A percentile compares a stretch with the other conserved stretches of the same genome.
These are phyloP conservation scores for Mikania micrantha DNA, from an alignment of 129 eudicot genomes.

Conservation along the genomic window DNA sequence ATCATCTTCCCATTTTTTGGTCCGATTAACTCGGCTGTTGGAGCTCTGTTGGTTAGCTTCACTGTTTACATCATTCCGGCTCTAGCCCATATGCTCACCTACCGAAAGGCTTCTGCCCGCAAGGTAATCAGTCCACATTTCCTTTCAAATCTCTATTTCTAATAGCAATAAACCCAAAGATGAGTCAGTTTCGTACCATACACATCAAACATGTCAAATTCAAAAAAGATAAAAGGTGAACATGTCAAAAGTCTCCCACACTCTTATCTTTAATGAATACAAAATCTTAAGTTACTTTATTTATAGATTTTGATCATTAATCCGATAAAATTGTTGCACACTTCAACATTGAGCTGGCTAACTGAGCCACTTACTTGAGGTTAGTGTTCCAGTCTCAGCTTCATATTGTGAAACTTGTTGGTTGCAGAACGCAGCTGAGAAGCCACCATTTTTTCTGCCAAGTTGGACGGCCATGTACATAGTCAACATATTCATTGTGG, in stretches of 20 bases:
- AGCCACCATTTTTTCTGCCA: conserved; percentile 57
- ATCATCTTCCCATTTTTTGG: conserved; percentile 76
- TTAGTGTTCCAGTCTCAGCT: background rate
- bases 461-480: conserved; percentile 61
- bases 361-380: conserved; percentile 17
- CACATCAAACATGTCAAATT: background rate
- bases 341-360: conserved; percentile 9
- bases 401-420: background rate
- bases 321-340: conserved; percentile 5
- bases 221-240: background rate
- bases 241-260: background rate
- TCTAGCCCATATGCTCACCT: conserved; percentile 76
- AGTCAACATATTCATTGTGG: conserved; percentile 45
- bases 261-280: background rate
- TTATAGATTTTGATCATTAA: background rate
- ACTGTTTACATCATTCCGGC: conserved; percentile 77
- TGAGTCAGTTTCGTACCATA: background rate
- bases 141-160: background rate
- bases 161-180: background rate
- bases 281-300: background rate
- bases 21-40: conserved; percentile 74
- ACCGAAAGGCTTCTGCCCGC: conserved; percentile 54
- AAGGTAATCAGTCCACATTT: conserved; percentile 32
- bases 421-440: conserved; percentile 65
- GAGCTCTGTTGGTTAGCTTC: conserved; percentile 76